Percentiles rank a stretch among this genome's conserved stretches.
These are phyloP conservation scores for Pisolithus marmoratus DNA, from an alignment of 768 basidiomycete genomes.

Conservation along the genomic window DNA sequence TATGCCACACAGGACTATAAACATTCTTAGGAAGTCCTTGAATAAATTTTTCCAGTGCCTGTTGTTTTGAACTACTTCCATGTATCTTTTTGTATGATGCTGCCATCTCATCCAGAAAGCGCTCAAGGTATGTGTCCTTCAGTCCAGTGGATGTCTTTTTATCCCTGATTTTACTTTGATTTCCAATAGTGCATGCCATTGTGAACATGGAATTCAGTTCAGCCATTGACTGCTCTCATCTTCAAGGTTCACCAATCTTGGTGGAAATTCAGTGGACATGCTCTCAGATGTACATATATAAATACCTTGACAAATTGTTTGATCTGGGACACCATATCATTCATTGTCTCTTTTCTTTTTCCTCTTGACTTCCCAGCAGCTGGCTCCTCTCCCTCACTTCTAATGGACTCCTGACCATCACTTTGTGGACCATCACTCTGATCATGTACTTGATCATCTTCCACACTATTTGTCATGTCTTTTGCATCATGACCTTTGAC, in stretches of 20 bases:
- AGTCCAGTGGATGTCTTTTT: constrained; percentile 5
- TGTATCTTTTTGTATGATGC: not conserved
- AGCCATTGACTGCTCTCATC: not conserved
- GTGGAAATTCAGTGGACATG: too few species aligned
- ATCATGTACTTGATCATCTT: not conserved
- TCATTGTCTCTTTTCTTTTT: not conserved
- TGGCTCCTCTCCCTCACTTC: not conserved
- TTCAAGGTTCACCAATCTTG: not conserved
- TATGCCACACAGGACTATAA: constrained; percentile 6
- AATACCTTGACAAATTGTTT: not conserved
- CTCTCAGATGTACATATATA: too few species aligned
- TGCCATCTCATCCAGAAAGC: constrained; percentile 1
- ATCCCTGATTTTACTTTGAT: not conserved
- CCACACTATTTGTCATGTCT: not conserved
- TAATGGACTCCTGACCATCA: not conserved
- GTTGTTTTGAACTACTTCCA: constrained; percentile 4
- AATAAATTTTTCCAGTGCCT: not conserved
- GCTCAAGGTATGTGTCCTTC: constrained; percentile 8
- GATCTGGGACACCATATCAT: not conserved
- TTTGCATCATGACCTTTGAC: not conserved
- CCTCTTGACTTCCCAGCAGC: not conserved
- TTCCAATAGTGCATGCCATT: not conserved
- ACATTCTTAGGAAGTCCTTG: not conserved
- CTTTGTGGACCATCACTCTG: not conserved
- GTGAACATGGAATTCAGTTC: constrained; percentile 1